Conservation (phyloP, 768 basidiomycete genomes). For the Serendipita vermifera region DNA sequence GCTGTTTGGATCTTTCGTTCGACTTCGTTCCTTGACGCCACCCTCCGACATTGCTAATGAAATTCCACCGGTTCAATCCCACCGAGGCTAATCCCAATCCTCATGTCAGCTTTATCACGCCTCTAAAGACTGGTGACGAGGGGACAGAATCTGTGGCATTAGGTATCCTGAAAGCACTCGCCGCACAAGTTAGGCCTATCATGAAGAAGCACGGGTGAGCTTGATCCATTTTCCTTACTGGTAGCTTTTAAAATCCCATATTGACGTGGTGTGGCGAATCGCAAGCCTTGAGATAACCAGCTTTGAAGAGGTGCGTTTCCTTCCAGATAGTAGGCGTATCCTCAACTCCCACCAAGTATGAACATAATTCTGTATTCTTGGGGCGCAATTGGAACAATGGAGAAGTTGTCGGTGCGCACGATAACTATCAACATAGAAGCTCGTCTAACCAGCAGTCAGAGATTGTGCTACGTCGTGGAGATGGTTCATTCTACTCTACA, state of each 20-base stretch:
- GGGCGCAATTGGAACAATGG: constrained; percentile 80
- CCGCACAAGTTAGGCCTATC: constrained; percentile 69
- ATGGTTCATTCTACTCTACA: constrained; percentile 48
- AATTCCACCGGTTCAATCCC: constrained; percentile 60
- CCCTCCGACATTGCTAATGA: constrained; percentile 50
- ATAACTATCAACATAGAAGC: too few relatives aligned
- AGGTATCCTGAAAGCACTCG: constrained; percentile 62
- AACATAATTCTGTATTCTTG: constrained; percentile 62
- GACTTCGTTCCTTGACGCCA: too few relatives aligned
- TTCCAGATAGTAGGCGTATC: neutral
- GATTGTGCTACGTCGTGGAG: constrained; percentile 51
- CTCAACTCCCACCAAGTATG: constrained; percentile 38
- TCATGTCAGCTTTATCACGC: constrained; percentile 60
- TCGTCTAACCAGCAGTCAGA: constrained; percentile 32
- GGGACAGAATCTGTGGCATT: constrained; percentile 45
- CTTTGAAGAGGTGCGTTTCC: constrained; percentile 54
- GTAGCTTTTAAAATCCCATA: too few relatives aligned
- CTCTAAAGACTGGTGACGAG: constrained; percentile 33
- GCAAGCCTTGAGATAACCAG: constrained; percentile 52
- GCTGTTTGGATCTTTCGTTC: too few relatives aligned
- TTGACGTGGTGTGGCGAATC: too few relatives aligned
- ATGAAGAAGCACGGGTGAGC: constrained; percentile 65
- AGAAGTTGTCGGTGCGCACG: constrained; percentile 52
- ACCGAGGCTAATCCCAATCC: constrained; percentile 60
- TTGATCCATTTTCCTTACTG: too few relatives aligned